Percentiles rank a stretch among this genome's conserved stretches.
phyloP scores from a whole-genome alignment of 768 basidiomycete genomes.

The Termitomyces eurrhizus region DNA sequence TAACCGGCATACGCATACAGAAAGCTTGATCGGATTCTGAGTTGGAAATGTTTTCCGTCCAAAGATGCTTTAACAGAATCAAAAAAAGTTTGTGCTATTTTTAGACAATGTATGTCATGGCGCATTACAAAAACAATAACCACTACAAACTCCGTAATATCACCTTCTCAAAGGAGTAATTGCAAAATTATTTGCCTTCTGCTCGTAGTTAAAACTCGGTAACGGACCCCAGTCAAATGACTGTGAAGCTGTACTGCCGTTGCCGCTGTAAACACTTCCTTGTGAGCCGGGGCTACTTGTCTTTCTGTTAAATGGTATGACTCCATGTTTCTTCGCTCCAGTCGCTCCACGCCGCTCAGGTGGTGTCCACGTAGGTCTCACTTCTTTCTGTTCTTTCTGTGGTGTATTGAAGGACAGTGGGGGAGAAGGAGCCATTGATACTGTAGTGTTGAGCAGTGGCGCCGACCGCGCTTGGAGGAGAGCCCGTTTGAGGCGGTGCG shows the following conservation, averaged over 20 bases:
- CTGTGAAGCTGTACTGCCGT: conserved; percentile 22
- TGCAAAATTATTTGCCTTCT: conserved; percentile 12
- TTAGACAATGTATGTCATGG: background rate
- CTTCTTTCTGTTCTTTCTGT: conserved; percentile 24
- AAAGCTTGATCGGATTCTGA: background rate
- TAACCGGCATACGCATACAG: background rate
- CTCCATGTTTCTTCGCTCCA: conserved; percentile 34
- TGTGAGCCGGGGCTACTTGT: conserved; percentile 20
- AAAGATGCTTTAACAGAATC: background rate
- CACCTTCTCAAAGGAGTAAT: conserved; percentile 12
- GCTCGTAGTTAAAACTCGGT: conserved; percentile 36
- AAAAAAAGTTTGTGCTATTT: background rate
- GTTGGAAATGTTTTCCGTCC: background rate
- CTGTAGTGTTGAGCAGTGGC: conserved; percentile 64
- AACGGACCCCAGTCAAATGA: conserved; percentile 63
- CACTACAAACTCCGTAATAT: background rate
- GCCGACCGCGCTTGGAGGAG: conserved; percentile 56
- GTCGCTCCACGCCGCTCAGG: conserved; percentile 30
- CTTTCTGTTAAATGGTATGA: conserved; percentile 34
- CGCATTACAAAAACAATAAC: background rate
- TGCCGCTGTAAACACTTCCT: background rate
- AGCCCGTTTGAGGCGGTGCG: conserved; percentile 64
- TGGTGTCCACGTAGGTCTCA: conserved; percentile 22
- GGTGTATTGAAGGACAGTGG: conserved; percentile 36
- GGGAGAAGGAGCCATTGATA: conserved; percentile 31